These are phyloP conservation scores for Trametes pubescens DNA, from an alignment of 1,284 basidiomycete species.

Conservation along the genomic window DNA sequence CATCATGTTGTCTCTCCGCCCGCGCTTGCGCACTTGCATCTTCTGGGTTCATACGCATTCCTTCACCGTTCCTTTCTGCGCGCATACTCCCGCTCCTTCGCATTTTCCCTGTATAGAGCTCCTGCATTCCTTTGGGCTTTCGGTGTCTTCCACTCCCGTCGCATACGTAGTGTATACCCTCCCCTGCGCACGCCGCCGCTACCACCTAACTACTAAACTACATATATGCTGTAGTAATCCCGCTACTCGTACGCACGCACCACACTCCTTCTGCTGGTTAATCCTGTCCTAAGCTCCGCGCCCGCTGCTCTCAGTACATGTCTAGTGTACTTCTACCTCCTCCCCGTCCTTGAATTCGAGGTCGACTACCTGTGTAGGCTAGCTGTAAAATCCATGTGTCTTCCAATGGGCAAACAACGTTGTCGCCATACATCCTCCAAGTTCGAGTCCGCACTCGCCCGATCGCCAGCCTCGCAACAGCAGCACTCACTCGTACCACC, in stretches of 20 bases:
- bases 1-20: neutral
- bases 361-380: neutral
- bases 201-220: neutral
- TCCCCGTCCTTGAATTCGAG: neutral
- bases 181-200: neutral
- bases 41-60: neutral
- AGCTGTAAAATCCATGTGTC: neutral
- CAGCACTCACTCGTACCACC: too few species aligned
- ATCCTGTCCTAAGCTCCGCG: neutral
- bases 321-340: neutral
- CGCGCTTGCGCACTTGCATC: slow-evolving; percentile 2
- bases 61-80: neutral
- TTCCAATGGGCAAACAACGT: neutral
- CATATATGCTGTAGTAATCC: neutral
- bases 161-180: neutral
- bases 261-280: neutral
- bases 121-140: slow-evolving; percentile 10
- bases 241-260: neutral
- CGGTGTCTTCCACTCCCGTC: neutral
- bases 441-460: neutral
- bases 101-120: slow-evolving; percentile 22
- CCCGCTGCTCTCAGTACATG: neutral
- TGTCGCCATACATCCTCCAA: neutral
- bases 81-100: slow-evolving; percentile 11
- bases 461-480: too few species aligned